phyloP scores from a whole-genome alignment of 345 rosid species.

The Rhodamnia rubescens region DNA sequence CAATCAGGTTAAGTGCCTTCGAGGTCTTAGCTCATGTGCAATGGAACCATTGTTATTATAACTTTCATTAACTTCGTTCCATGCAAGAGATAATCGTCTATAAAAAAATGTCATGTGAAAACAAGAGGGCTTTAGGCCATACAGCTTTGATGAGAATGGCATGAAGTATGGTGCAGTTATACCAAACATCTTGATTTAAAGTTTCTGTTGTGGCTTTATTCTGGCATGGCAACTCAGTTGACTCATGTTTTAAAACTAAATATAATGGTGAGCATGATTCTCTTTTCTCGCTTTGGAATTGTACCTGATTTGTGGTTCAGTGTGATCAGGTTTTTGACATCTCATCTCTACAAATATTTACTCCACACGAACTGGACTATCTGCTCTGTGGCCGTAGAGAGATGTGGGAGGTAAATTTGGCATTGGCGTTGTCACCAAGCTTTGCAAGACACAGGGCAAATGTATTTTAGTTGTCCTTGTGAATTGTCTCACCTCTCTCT shows the following conservation, averaged over 20 bases:
- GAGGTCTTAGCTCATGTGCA: neutral
- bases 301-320: neutral
- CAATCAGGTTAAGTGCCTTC: conserved; percentile 54
- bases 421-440: neutral
- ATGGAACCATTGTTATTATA: neutral
- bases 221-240: neutral
- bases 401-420: conserved; percentile 75
- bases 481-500: neutral
- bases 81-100: neutral
- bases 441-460: neutral
- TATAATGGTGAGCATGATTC: neutral
- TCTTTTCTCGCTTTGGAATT: neutral
- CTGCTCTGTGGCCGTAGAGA: conserved; percentile 96
- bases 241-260: neutral
- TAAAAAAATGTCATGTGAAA: neutral
- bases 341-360: conserved; percentile 82
- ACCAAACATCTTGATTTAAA: neutral
- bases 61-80: neutral
- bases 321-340: conserved; percentile 80
- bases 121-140: neutral
- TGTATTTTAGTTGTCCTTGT: neutral
- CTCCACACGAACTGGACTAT: conserved; percentile 80
- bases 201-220: neutral
- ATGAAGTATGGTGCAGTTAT: neutral
- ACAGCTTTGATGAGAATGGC: neutral